These are phyloP conservation scores for Calonectria leucothoes DNA, from an alignment of 2,329 filamentous ascomycete genomes.

Conservation along the genomic window DNA sequence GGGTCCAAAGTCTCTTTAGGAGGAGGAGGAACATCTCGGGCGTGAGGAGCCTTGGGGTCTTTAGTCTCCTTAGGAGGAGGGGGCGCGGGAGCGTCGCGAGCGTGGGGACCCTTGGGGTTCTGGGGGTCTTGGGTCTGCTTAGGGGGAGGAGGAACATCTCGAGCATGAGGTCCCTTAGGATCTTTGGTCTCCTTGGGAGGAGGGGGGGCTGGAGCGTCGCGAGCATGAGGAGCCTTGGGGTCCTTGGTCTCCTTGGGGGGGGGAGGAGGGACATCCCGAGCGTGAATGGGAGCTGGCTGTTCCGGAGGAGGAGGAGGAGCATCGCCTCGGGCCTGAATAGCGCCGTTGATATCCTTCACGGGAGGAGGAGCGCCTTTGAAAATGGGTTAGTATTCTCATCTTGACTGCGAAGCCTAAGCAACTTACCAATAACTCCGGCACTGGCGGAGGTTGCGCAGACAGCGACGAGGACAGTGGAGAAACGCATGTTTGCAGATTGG, in stretches of 20 bases:
- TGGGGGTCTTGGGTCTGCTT: not conserved
- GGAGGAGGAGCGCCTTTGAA: not conserved
- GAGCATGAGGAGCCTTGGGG: not conserved
- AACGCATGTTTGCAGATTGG: not conserved
- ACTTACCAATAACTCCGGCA: not conserved
- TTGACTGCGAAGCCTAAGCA: not conserved
- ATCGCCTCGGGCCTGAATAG: not conserved
- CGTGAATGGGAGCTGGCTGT: not conserved
- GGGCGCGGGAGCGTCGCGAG: not conserved
- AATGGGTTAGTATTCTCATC: not conserved
- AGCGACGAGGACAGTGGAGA: not conserved
- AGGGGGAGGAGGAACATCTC: not conserved
- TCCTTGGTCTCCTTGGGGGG: not conserved
- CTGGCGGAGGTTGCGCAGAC: not conserved
- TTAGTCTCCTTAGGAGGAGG: not conserved
- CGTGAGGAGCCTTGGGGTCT: not conserved
- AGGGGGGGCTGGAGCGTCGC: not conserved
- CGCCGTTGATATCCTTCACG: not conserved
- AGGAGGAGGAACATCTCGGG: not conserved
- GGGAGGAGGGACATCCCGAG: not conserved
- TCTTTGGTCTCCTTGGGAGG: not conserved
- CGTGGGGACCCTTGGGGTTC: not conserved
- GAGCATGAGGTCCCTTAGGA: not conserved
- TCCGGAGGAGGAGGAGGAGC: not conserved
- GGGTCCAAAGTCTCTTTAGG: not conserved